phyloP scores from a whole-genome alignment of 495 filamentous ascomycete species.

The Aspergillus olivimuriae region DNA sequence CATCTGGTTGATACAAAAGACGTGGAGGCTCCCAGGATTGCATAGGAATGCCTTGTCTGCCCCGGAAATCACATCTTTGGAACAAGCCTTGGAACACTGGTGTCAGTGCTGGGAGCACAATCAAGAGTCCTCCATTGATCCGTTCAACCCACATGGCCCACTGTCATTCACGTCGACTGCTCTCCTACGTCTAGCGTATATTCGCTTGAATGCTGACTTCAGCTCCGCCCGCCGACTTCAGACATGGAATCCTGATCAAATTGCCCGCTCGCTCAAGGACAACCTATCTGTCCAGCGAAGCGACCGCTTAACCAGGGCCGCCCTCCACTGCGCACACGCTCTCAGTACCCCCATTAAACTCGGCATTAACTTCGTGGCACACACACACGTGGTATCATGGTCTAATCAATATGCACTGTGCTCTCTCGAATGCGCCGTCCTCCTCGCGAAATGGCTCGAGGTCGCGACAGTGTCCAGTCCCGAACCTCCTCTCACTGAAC shows the following conservation, averaged over 20 bases:
- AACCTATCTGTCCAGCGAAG: slow-evolving; percentile 53
- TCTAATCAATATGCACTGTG: slow-evolving; percentile 66
- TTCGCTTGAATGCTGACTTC: slow-evolving; percentile 61
- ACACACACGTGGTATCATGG: slow-evolving; percentile 63
- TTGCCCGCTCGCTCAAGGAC: slow-evolving; percentile 52
- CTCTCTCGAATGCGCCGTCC: slow-evolving; percentile 64
- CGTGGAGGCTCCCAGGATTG: slow-evolving; percentile 38
- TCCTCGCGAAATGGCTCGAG: slow-evolving; percentile 52
- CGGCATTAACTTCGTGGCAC: slow-evolving; percentile 63
- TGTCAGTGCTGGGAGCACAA: slow-evolving; percentile 54
- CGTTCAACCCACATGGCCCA: slow-evolving; percentile 48
- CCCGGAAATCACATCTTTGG: slow-evolving; percentile 50
- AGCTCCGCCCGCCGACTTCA: slow-evolving; percentile 55
- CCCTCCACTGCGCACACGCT: slow-evolving; percentile 64
- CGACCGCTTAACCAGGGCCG: slow-evolving; percentile 50
- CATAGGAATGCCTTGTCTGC: slow-evolving; percentile 41
- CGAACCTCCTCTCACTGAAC: slow-evolving; percentile 35
- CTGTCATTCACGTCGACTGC: slow-evolving; percentile 64
- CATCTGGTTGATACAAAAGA: slow-evolving; percentile 60
- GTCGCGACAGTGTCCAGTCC: slow-evolving; percentile 30
- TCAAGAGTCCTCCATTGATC: slow-evolving; percentile 47
- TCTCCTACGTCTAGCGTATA: slow-evolving; percentile 58
- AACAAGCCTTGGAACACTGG: slow-evolving; percentile 57
- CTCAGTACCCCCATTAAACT: slow-evolving; percentile 61
- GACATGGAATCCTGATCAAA: slow-evolving; percentile 53